Evolutionary conservation across 345 rosid genomes (phyloP).

Genomic region (Salix dunnii): DNA sequence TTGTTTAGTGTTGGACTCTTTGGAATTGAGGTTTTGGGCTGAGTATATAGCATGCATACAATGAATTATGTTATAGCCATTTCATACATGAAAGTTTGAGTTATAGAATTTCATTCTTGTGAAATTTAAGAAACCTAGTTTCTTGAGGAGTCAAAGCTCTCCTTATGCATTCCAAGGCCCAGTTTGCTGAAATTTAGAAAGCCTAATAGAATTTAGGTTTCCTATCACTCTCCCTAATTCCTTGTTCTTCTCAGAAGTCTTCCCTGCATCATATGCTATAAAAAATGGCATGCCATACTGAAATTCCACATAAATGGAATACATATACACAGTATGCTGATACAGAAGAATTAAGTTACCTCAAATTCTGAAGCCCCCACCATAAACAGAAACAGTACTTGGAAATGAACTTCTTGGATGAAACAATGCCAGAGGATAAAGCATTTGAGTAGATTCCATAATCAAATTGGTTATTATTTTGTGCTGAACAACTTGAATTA

Average conservation of each 20-base stretch:
- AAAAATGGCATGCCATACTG: not conserved
- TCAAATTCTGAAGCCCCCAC: slow-evolving; percentile 99
- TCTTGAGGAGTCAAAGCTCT: too few species aligned
- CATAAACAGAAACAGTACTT: slow-evolving; percentile 87
- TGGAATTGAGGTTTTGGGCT: too few species aligned
- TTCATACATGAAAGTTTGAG: too few species aligned
- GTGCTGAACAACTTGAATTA: slow-evolving; percentile 29
- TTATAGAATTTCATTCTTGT: too few species aligned
- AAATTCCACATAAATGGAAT: not conserved
- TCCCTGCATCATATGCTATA: not conserved
- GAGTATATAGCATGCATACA: too few species aligned
- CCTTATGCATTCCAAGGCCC: too few species aligned
- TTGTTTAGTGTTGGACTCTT: not conserved
- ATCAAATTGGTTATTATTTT: slow-evolving; percentile 50
- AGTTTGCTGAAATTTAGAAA: too few species aligned
- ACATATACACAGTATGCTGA: not conserved
- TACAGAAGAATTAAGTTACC: slow-evolving; percentile 35
- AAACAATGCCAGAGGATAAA: slow-evolving; percentile 64
- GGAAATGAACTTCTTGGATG: slow-evolving; percentile 69
- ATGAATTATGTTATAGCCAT: too few species aligned
- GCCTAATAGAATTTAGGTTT: too few species aligned
- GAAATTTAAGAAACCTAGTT: too few species aligned
- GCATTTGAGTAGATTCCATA: slow-evolving; percentile 70
- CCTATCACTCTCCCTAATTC: too few species aligned
- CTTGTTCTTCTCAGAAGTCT: too few species aligned